Evolutionary conservation across 2,329 filamentous ascomycete genomes (phyloP), one percentile per base, ranked within the genome.

Genomic region (Achaetomium macrosporum): DNA sequence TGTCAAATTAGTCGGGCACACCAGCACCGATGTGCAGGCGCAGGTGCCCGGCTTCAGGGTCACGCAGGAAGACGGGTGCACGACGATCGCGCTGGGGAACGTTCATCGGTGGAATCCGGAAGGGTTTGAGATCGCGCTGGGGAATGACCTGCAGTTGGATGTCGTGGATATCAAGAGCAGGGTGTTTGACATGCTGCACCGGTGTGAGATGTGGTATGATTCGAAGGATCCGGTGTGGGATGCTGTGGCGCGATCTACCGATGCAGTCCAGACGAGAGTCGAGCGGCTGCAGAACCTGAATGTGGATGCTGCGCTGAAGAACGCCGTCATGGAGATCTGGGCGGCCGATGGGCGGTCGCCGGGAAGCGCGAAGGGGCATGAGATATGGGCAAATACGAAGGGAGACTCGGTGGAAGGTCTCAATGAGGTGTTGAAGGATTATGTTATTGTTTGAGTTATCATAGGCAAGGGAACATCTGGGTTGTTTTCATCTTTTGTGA

Each of bases 301-400:
- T 16, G 51, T 62, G 9, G 48, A 58, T 30, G 42, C 47, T 0
- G 39, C 45, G 10, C 11, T 64, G 10, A 58, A 57, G 53, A 57
- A 59, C 29, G 59, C 61, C 11, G 42, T 63, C 8, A 53, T 63
- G 56, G 62, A 64, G 57, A 54, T 64, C 39, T 64, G 62, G 62
- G 56, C 51, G 11, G 59, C 62, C 2, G 62, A 64, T 42, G 49
- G 45, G n/a, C 29, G 62, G 42, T 17, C 57, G 2, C n/a, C 50
- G 20, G 58, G 57, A 7, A 55, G 37, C 8, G 60, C 57, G 2
- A 40, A 16, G 25, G 60, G 60, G 12, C 47, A 51, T 15, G 59
- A 61, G 50, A 19, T 51, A 10, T 60, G 59, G 59, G 51, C 47
- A 35, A 42, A 51, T 35, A 42, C 13, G 15, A 36, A 37, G 42